phyloP scores from a whole-genome alignment of 805 yeast genomes.

The Candida caryicola region DNA sequence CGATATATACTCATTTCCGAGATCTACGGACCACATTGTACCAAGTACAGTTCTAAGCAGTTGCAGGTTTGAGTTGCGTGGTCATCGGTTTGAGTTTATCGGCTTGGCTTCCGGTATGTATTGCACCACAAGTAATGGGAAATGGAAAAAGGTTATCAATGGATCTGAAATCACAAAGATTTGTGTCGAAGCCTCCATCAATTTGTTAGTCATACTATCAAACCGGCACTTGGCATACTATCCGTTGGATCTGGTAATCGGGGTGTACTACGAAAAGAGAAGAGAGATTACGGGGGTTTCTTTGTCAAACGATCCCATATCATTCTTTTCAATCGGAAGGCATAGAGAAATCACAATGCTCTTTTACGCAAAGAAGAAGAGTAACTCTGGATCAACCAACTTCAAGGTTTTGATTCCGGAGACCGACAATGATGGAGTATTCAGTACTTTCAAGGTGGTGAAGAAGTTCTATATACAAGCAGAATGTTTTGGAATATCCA shows the following conservation, averaged over 20 bases:
- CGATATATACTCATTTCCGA: constrained; percentile 23
- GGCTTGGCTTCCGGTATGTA: constrained; percentile 68
- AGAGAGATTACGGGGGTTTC: constrained; percentile 45
- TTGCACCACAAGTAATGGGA: constrained; percentile 42
- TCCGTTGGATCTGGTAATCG: constrained; percentile 58
- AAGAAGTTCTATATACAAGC: constrained; percentile 50
- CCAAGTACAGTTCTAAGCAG: constrained; percentile 43
- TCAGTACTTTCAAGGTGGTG: constrained; percentile 35
- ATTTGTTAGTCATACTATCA: constrained; percentile 56
- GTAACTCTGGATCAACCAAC: constrained; percentile 39
- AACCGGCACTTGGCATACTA: constrained; percentile 60
- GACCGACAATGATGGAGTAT: constrained; percentile 51
- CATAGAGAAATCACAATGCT: constrained; percentile 62
- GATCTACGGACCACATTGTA: constrained; percentile 22
- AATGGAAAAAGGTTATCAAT: constrained; percentile 61
- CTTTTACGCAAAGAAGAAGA: constrained; percentile 54
- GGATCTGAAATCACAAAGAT: constrained; percentile 54
- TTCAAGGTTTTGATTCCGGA: constrained; percentile 60
- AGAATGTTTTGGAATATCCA: constrained; percentile 58
- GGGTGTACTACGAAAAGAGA: constrained; percentile 50
- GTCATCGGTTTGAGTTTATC: constrained; percentile 46
- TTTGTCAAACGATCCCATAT: constrained; percentile 46
- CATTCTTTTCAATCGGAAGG: constrained; percentile 65
- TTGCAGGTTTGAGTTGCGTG: constrained; percentile 44
- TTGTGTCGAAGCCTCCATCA: constrained; percentile 55